Evolutionary conservation across 2,329 filamentous ascomycete species (phyloP).

Genomic region (Penicillium digitatum): DNA sequence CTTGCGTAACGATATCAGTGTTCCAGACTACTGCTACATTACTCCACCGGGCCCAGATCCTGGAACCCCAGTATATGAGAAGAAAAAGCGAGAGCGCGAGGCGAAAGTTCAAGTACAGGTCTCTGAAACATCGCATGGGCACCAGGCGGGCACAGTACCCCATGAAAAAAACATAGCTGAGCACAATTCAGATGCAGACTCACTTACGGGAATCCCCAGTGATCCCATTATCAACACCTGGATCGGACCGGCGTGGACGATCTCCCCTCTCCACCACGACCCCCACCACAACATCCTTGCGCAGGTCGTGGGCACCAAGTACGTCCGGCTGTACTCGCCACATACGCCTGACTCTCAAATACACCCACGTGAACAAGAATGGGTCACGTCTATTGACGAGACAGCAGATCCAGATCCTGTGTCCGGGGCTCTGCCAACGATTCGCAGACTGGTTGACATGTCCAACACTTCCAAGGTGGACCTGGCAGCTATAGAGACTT

Average conservation of each 20-base stretch:
- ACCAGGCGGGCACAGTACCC: background rate
- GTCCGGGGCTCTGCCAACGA: conserved; percentile 1
- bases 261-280: conserved; percentile 90
- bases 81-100: conserved; percentile 31
- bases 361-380: conserved; percentile 39
- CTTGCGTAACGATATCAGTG: conserved; percentile 68
- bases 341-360: conserved; percentile 48
- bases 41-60: conserved; percentile 56
- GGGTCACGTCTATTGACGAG: conserved; percentile 23
- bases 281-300: conserved; percentile 89
- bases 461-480: conserved; percentile 82
- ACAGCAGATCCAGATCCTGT: background rate
- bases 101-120: background rate
- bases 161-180: conserved; percentile 4
- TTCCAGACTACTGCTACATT: conserved; percentile 83
- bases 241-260: conserved; percentile 83
- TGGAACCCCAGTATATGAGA: conserved; percentile 45
- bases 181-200: conserved; percentile 9
- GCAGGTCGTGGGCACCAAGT: conserved; percentile 87
- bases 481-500: conserved; percentile 63
- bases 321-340: conserved; percentile 82
- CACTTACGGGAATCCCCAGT: conserved; percentile 14
- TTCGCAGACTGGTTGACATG: conserved; percentile 65
- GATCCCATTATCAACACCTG: conserved; percentile 80
- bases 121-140: background rate